phyloP scores from a whole-genome alignment of 306 rosid genomes.

The Dryas alaskensis region DNA sequence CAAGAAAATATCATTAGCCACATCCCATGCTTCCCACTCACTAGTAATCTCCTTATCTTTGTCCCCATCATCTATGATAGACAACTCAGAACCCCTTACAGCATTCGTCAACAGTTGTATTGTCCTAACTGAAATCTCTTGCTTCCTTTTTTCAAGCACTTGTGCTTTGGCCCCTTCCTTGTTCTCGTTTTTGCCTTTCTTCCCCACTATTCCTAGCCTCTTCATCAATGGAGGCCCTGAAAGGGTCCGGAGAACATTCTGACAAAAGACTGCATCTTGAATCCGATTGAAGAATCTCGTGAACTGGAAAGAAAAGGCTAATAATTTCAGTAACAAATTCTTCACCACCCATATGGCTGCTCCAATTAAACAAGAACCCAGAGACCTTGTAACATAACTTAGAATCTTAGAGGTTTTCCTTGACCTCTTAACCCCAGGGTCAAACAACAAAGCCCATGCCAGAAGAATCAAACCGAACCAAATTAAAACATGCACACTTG shows the following conservation, averaged over 20 bases:
- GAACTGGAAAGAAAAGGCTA: conserved; percentile 66
- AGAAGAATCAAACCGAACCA: conserved; percentile 70
- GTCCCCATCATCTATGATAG: conserved; percentile 57
- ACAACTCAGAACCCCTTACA: conserved; percentile 60
- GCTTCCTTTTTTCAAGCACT: conserved; percentile 73
- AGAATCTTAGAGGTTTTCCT: conserved; percentile 35
- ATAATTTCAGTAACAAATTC: conserved; percentile 57
- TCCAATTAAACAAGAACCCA: conserved; percentile 61
- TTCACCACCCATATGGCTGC: conserved; percentile 66
- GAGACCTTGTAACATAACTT: conserved; percentile 51
- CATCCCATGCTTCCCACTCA: conserved; percentile 84
- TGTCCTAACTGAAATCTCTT: conserved; percentile 87
- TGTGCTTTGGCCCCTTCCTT: conserved; percentile 49
- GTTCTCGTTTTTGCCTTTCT: conserved; percentile 29
- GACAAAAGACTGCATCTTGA: conserved; percentile 79
- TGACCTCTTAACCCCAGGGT: conserved; percentile 43
- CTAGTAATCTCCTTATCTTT: conserved; percentile 60
- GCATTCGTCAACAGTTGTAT: conserved; percentile 72
- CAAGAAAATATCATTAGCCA: conserved; percentile 56
- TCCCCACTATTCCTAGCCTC: conserved; percentile 44
- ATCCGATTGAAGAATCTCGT: conserved; percentile 79
- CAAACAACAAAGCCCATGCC: conserved; percentile 65
- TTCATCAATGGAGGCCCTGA: conserved; percentile 79
- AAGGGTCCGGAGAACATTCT: conserved; percentile 62
- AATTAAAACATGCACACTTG: conserved; percentile 61